Evolutionary conservation across 495 filamentous ascomycete species (phyloP), one percentile per base, ranked within the genome.

Genomic region (Tetracladium marchalianum): DNA sequence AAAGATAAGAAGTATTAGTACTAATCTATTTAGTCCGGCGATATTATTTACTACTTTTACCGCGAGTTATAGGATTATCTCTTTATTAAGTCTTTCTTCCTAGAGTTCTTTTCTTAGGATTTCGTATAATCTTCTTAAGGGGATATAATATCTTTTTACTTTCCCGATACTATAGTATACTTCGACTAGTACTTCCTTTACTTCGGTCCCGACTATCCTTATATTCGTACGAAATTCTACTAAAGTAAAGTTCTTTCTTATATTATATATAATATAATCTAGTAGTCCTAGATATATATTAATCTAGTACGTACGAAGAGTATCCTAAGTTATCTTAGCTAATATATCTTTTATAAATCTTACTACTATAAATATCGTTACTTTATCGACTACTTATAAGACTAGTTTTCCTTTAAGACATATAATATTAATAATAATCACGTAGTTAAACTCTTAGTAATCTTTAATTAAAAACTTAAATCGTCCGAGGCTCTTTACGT

Each of bases 241-340:
- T 11, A 18, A 46, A 17, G 41, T 35, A 37, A 58, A 61, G 36
- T 61, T 56, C 5, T 36, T 61, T 16, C 53, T 46, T 2, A 49
- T 35, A 44, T 60, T 44, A 34, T 49, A 31, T 31, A 45, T 43
- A 38, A 60, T 52, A 11, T 39, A 31, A 32, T 57, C 48, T 1
- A 46, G 52, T 1, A 46, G 52, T 5, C 58, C 52, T 34, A 51
- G 40, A 35, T 61, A 61, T 17, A 42, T 53, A 43, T 61, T 35
- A 24, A 61, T 56, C 53, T 44, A 61, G 35, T 43, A 52, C 31
- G 44, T n/a, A 16, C 40, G 39, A 18, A 60, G 42, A n/a, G n/a
- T n/a, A n/a, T n/a, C n/a, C n/a, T n/a, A n/a, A n/a, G n/a, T n/a
- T n/a, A n/a, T n/a, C n/a, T n/a, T n/a, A n/a, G n/a, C n/a, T n/a